Evolutionary conservation across 768 basidiomycete genomes (phyloP).

Genomic region (Phanerochaete carnosa): DNA sequence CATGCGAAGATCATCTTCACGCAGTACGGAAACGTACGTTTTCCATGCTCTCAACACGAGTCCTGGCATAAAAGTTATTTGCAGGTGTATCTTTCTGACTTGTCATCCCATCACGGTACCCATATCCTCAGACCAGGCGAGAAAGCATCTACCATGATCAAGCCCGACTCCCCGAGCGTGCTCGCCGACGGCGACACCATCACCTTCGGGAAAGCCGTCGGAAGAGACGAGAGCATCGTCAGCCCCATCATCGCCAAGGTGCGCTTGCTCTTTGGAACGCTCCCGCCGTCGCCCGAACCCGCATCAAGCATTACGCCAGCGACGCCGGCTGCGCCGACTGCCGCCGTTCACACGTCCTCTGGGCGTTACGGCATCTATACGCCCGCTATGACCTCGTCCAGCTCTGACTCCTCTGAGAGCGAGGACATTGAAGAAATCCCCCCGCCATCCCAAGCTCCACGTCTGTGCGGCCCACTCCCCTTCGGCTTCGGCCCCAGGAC

Average conservation of each 20-base stretch:
- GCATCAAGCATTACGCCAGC: neutral
- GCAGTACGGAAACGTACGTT: slow-evolving; percentile 63
- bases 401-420: slow-evolving; percentile 42
- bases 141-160: slow-evolving; percentile 41
- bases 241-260: slow-evolving; percentile 61
- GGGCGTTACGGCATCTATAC: slow-evolving; percentile 61
- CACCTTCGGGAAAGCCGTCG: slow-evolving; percentile 78
- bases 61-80: slow-evolving; percentile 16
- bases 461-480: slow-evolving; percentile 1
- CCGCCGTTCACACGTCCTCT: slow-evolving; percentile 23
- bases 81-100: slow-evolving; percentile 69
- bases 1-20: slow-evolving; percentile 78
- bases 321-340: neutral
- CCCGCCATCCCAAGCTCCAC: slow-evolving; percentile 6
- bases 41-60: slow-evolving; percentile 12
- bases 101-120: slow-evolving; percentile 75
- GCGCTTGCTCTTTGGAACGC: slow-evolving; percentile 42
- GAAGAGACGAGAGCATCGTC: slow-evolving; percentile 56
- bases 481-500: neutral
- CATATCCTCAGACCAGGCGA: slow-evolving; percentile 57
- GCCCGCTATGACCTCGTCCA: slow-evolving; percentile 19
- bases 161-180: slow-evolving; percentile 50
- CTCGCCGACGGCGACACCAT: slow-evolving; percentile 67
- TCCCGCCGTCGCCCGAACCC: neutral
- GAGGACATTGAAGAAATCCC: slow-evolving; percentile 29